Percentiles rank a stretch among this genome's conserved stretches.
Conservation (phyloP, 192 early-diverging fungal species). For the Rhizophagus clarus region DNA sequence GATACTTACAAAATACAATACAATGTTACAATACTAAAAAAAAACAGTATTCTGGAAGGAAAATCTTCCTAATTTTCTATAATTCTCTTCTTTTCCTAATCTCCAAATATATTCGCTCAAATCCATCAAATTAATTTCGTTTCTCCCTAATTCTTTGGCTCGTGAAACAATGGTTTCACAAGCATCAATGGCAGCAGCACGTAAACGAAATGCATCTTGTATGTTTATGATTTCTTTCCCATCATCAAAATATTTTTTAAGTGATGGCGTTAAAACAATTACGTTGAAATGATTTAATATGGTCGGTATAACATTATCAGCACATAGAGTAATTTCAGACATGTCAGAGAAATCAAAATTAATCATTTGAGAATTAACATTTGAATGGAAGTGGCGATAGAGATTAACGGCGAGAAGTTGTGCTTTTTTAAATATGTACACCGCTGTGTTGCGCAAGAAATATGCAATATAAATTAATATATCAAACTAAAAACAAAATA, state of each 20-base stretch:
- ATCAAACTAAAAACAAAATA: too few relatives aligned
- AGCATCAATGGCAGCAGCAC: conserved; percentile 71
- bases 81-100: conserved; percentile 69
- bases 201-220: conserved; percentile 58
- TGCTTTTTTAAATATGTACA: conserved; percentile 81
- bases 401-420: conserved; percentile 71
- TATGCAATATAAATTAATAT: neutral
- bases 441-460: neutral
- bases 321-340: conserved; percentile 66
- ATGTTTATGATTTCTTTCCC: conserved; percentile 51
- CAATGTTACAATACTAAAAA: conserved; percentile 48
- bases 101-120: conserved; percentile 75
- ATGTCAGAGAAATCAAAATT: conserved; percentile 73
- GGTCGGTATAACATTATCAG: conserved; percentile 75
- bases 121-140: conserved; percentile 47
- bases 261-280: conserved; percentile 45
- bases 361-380: conserved; percentile 36
- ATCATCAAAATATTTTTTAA: conserved; percentile 51
- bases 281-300: conserved; percentile 62
- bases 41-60: conserved; percentile 68
- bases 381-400: conserved; percentile 57
- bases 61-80: conserved; percentile 57
- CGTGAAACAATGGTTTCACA: conserved; percentile 58
- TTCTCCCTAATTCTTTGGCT: conserved; percentile 37
- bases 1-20: neutral